Base-by-base conservation (phyloP, 139 green algal species). In the Pleodorina starrii region DNA sequence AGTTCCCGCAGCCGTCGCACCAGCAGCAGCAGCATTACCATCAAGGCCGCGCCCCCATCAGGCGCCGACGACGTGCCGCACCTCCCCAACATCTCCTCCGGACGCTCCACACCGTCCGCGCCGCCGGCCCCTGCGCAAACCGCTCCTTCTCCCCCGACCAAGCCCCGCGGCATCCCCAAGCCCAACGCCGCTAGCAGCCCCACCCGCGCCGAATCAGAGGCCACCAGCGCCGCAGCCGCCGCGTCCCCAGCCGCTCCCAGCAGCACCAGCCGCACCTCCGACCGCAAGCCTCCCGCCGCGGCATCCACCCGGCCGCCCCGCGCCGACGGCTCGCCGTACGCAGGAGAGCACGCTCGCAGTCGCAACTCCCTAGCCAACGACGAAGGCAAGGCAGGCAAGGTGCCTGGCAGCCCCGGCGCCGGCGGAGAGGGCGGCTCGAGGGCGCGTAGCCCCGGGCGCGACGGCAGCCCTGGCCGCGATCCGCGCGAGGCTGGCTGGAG, bases 401-500 rank as follows among this genome's bases (percentile, higher is more conserved):
- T n/a, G n/a, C n/a, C n/a, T n/a, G n/a, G n/a, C n/a, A n/a, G 36
- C 35, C 25, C n/a, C 17, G 69, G 69, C 36, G 72, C 40, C 16
- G 40, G 72, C 4, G 38, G 72, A 35, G 72, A 42, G 7, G 72
- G 1, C 14, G 38, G 38, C 14, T 80, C 72, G 9, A 29, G 63
- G 9, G 6, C 63, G 9, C 63, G 63, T 17, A 73, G 63, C 63
- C 63, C 63, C n/a, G 69, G 1, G 14, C 42, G 72, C 14, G 72
- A 57, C 19, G 6, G 19, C 17, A 75, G 38, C 35, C 36, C 38
- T 2, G 40, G 57, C 23, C 54, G 54, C 5, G 57, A 86, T 57
- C 38, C 27, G 6, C 57, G 57, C 0, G 79, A 75, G 57, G 79
- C 38, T 21, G 79, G 79, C 21, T 86, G 79, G 79, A 86, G 57